Evolutionary conservation across 2,329 filamentous ascomycete genomes (phyloP).

Genomic region (Fusarium dlaminii): DNA sequence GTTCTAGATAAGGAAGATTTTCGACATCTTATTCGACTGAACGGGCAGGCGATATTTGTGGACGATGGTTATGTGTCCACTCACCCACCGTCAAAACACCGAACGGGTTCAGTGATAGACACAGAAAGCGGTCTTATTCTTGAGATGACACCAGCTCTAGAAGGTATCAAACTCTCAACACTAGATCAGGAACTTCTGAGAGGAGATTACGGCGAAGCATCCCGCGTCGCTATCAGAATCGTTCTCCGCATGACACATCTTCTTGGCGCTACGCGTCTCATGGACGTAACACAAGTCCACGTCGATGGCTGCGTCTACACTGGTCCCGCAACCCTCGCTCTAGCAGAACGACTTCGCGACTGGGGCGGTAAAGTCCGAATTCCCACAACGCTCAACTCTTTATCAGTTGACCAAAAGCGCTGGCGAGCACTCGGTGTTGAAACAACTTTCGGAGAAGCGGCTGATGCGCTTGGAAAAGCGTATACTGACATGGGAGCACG

Average conservation of each 20-base stretch:
- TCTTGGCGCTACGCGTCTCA: slow-evolving; percentile 17
- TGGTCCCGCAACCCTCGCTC: slow-evolving; percentile 30
- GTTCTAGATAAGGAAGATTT: slow-evolving; percentile 35
- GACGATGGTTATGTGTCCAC: slow-evolving; percentile 10
- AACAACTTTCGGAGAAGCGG: slow-evolving; percentile 8
- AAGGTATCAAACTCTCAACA: slow-evolving; percentile 30
- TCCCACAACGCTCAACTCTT: slow-evolving; percentile 29
- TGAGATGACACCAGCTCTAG: background rate
- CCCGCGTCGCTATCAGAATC: slow-evolving; percentile 15
- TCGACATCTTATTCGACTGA: background rate
- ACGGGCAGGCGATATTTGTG: slow-evolving; percentile 11
- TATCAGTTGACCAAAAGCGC: slow-evolving; percentile 29
- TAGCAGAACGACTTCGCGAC: slow-evolving; percentile 24
- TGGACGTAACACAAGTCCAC: slow-evolving; percentile 32
- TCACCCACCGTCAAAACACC: background rate
- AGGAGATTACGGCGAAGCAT: slow-evolving; percentile 24
- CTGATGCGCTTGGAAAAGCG: slow-evolving; percentile 14
- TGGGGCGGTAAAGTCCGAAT: slow-evolving; percentile 27
- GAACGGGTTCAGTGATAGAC: background rate
- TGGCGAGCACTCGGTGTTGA: slow-evolving; percentile 29
- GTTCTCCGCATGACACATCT: slow-evolving; percentile 29
- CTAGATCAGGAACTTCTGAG: slow-evolving; percentile 6
- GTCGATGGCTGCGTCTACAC: slow-evolving; percentile 38
- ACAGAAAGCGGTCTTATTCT: background rate
- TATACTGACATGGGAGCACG: slow-evolving; percentile 32